These are phyloP conservation scores for Leccinum pallidistipes DNA, from an alignment of 1,284 basidiomycete genomes.

Conservation along the genomic window DNA sequence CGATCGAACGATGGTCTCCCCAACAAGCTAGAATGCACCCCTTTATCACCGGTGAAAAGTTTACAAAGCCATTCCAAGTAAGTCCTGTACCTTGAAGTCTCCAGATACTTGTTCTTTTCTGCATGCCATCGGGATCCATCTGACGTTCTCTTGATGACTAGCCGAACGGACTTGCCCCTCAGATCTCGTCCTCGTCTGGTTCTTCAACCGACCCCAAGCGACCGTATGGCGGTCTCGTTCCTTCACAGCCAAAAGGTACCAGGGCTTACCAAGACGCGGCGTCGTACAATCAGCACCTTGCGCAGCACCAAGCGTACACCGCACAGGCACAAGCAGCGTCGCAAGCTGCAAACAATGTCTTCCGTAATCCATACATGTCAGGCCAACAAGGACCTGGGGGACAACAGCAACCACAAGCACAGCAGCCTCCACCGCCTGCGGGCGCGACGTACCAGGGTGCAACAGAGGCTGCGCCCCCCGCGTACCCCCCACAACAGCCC, in stretches of 20 bases:
- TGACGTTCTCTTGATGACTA: conserved; percentile 30
- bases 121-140: conserved; percentile 5
- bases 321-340: conserved; percentile 74
- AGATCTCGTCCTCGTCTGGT: conserved; percentile 34
- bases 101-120: neutral
- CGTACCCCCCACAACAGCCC: conserved; percentile 25
- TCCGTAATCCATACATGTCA: conserved; percentile 73
- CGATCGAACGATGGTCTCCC: conserved; percentile 94
- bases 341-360: conserved; percentile 64
- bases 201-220: conserved; percentile 69
- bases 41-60: conserved; percentile 98
- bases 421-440: conserved; percentile 34
- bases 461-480: conserved; percentile 17
- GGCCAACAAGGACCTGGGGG: conserved; percentile 40
- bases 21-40: conserved; percentile 96
- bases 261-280: conserved; percentile 92
- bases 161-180: conserved; percentile 49
- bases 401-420: conserved; percentile 36
- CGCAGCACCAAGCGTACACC: conserved; percentile 92
- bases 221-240: conserved; percentile 92
- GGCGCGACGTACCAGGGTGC: conserved; percentile 22
- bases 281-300: conserved; percentile 91
- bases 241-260: conserved; percentile 75
- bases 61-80: conserved; percentile 84
- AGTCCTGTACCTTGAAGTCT: conserved; percentile 34